These are phyloP conservation scores for Craterostigma plantagineum DNA, from an alignment of 257 asterid genomes.

Conservation along the genomic window DNA sequence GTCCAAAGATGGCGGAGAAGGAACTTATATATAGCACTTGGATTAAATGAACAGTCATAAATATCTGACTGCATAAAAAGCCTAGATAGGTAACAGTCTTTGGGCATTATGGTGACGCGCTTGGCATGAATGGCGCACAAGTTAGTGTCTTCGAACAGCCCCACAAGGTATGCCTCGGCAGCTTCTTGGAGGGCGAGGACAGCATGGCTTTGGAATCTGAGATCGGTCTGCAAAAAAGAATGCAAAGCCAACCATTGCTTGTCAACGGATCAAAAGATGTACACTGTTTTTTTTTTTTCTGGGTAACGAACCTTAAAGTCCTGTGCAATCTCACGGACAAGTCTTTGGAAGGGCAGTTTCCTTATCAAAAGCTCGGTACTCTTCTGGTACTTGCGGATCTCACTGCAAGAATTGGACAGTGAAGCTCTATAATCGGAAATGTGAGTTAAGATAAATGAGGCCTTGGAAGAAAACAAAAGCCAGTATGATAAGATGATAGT, in stretches of 20 bases:
- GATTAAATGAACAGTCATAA: no score
- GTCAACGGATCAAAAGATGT: no score
- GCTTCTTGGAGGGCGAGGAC: constrained; percentile 21
- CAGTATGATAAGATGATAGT: no score
- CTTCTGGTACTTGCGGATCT: constrained; percentile 16
- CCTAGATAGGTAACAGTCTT: constrained; percentile 7
- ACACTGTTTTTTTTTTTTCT: no score
- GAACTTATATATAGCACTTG: no score
- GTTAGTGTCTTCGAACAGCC: constrained; percentile 18
- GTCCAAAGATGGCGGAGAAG: no score
- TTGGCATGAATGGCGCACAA: constrained; percentile 19
- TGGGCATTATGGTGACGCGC: constrained; percentile 16
- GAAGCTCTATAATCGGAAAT: no score
- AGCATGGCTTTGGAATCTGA: constrained; percentile 21
- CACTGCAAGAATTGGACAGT: constrained; percentile 6
- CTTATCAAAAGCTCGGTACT: constrained; percentile 22
- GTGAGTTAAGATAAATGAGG: no score
- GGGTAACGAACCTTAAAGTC: constrained; percentile 13
- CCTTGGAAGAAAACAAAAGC: no score
- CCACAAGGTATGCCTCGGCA: constrained; percentile 19
- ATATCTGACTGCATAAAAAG: no score
- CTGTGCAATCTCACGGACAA: constrained; percentile 23
- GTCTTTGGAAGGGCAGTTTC: constrained; percentile 24
- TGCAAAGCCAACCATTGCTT: neutral
- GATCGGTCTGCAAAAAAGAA: constrained; percentile 13